phyloP scores from a whole-genome alignment of 169 alveolate species.

The Plasmodium vinckei region DNA sequence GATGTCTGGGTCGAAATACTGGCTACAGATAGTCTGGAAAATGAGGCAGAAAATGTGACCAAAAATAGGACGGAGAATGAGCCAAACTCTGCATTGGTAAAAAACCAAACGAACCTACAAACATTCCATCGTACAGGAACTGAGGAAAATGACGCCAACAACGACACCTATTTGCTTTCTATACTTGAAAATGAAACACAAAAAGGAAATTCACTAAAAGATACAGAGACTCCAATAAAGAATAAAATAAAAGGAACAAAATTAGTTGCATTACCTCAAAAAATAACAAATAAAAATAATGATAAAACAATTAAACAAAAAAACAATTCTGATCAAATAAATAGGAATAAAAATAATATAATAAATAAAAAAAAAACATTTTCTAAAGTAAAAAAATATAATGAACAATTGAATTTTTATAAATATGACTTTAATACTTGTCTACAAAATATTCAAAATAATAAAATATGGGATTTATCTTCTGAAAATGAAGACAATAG shows the following conservation, averaged over 20 bases:
- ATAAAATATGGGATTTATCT: not conserved
- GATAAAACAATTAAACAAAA: not conserved
- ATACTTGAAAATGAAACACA: no score
- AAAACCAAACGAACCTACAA: no score
- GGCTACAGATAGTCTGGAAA: not conserved
- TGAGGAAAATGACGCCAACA: no score
- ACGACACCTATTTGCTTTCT: no score
- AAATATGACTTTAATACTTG: conserved; percentile 12
- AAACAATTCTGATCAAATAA: not conserved
- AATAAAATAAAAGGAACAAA: no score
- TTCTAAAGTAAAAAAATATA: not conserved
- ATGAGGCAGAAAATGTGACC: not conserved
- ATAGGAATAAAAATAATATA: not conserved
- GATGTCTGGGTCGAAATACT: conserved; percentile 52
- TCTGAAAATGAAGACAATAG: conserved; percentile 6
- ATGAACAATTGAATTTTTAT: conserved; percentile 13
- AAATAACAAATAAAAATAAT: not conserved
- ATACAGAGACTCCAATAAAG: no score
- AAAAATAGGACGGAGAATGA: not conserved
- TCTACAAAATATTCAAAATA: conserved; percentile 14
- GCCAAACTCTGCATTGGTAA: no score
- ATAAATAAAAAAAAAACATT: not conserved
- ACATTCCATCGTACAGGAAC: no score
- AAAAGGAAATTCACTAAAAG: no score
- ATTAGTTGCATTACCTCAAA: no score